Percentiles rank a stretch among this genome's conserved stretches.
These are phyloP conservation scores for Wickerhamomyces strasburgensis DNA, from an alignment of 805 yeast species.

Conservation along the genomic window DNA sequence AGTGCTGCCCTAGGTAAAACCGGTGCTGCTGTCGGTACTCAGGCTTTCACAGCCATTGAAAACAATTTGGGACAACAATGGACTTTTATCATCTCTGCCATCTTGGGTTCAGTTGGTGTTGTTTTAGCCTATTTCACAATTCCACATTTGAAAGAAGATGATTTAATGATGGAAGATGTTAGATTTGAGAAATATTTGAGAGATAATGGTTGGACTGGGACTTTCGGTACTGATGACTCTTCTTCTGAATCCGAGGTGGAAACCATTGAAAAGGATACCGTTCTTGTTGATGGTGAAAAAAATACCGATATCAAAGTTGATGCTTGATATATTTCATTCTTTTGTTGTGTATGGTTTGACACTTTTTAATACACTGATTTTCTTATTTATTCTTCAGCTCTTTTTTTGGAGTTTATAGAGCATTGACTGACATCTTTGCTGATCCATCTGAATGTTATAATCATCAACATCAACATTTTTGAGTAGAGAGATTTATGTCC, in stretches of 20 bases:
- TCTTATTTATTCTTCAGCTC: too few species aligned
- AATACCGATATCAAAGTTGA: background rate
- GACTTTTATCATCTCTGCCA: conserved; percentile 79
- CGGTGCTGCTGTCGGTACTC: conserved; percentile 82
- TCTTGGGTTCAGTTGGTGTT: conserved; percentile 64
- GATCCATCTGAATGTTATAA: too few species aligned
- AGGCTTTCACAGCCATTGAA: conserved; percentile 66
- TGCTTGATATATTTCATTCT: too few species aligned
- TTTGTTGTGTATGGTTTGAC: too few species aligned
- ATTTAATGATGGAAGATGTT: conserved; percentile 58
- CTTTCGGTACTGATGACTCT: conserved; percentile 30
- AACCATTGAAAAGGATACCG: conserved; percentile 6
- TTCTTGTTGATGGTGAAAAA: background rate
- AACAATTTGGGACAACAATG: conserved; percentile 57
- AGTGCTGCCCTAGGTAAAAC: conserved; percentile 79
- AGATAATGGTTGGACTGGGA: conserved; percentile 53
- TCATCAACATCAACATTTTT: too few species aligned
- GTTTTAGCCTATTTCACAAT: conserved; percentile 52
- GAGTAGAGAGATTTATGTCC: too few species aligned
- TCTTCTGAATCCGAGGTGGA: conserved; percentile 5
- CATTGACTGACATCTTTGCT: too few species aligned
- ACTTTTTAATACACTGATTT: too few species aligned
- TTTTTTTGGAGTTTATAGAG: too few species aligned
- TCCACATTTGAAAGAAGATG: conserved; percentile 70
- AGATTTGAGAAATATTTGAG: conserved; percentile 55